Evolutionary conservation across 495 filamentous ascomycete genomes (phyloP), one percentile per base, ranked within the genome.

Genomic region (Penicillium silybi): DNA sequence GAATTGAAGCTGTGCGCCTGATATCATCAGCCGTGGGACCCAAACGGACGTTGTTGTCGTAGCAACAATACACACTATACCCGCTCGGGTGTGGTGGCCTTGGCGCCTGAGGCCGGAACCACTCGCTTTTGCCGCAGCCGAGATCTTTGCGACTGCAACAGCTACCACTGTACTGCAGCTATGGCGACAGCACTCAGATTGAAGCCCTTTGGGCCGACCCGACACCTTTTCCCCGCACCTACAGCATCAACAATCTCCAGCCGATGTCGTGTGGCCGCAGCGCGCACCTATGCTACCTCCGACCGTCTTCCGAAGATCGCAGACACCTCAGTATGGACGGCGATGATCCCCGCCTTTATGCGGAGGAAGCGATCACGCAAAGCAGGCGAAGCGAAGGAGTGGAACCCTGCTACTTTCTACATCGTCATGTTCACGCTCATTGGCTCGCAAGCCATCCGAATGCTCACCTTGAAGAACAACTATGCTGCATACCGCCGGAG

Each of bases 401-500:
- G 89, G 90, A 97, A 97, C 58, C 95, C 93, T 1, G 89, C 89
- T 13, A 97, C 89, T 1, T 91, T 90, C 61, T 97, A 86, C 73
- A 93, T 99, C 59, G 72, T 89, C 62, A 91, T 97, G 46, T 91
- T 89, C 60, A 76, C 96, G 37, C 78, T 96, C 53, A 92, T 97
- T 56, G 95, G 93, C 2, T 95, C 89, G 51, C 92, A 97, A 69
- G 85, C 91, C 11, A 96, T 99, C 57, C 86, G 96, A 53, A 85
- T 92, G 80, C 86, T 99, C 50, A 75, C 83, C 6, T 64, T 97
- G 54, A 86, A 82, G 66, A 88, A 86, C 48, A 84, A 92, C 13
- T 89, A 83, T 59, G 74, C 76, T 9, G 79, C 80, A 2, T 92
- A 88, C 55, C 81, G 72, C 55, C 83, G 91, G 42, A 81, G 82